Evolutionary conservation across 2,329 filamentous ascomycete species (phyloP), one percentile per base, ranked within the genome.

Genomic region (Fusarium succisae): DNA sequence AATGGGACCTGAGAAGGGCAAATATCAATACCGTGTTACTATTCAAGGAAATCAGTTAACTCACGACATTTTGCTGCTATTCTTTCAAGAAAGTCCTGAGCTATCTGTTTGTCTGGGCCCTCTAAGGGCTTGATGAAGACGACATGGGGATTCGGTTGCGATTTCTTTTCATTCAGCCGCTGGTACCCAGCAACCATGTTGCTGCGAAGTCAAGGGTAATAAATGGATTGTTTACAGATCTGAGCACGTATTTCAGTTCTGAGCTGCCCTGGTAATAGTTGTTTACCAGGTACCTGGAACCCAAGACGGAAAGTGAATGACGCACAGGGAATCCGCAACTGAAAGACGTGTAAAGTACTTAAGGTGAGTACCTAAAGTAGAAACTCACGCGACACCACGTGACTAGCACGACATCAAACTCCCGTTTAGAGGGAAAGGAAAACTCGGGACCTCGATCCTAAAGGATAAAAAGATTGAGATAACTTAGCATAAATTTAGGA

Each of bases 61-160:
- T 76, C 79, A 91, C 89, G 86, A 79, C 94, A 95, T 88, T 95
- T 92, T 63, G 94, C 94, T 11, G 93, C 93, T 70, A 96, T 93
- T 35, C 92, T 88, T 76, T 94, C 91, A 3, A 96, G 85, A 72
- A 93, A 95, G 66, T 92, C 91, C 74, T 91, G 90, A 1, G 93
- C 90, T 13, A 87, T 85, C 5, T 85, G 83, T 78, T 92, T 88
- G 71, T 91, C 88, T 0, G 88, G 84, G 0, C 93, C 92, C 20
- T 90, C 87, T 1, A 95, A 85, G 3, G 94, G 91, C 78, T 95
- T 95, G 84, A 97, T 96, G 85, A 97, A 97, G 80, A 94, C 90
- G 76, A 97, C 94, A 69, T 91, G 89, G 28, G 90, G 86, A 77
- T 96, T 97, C 13, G 94, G 94, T 66, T 93, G 91, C 61, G 92